phyloP scores from a whole-genome alignment of 495 filamentous ascomycete genomes.

The Podospora tetraspora region DNA sequence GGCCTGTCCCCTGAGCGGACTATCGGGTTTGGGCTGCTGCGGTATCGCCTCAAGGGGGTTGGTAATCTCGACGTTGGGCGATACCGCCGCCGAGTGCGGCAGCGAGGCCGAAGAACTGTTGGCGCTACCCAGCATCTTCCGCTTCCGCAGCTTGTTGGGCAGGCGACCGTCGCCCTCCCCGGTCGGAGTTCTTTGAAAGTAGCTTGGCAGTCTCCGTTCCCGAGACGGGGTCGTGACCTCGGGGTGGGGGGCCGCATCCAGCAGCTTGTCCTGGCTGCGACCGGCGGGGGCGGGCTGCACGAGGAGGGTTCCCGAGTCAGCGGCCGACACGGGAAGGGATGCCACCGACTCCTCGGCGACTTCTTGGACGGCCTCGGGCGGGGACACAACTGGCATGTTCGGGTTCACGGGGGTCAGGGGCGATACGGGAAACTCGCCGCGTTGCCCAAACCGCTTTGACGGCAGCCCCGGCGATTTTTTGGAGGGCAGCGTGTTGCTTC shows the following conservation, averaged over 20 bases:
- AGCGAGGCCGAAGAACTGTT: constrained; percentile 81
- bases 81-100: constrained; percentile 37
- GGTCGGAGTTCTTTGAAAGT: constrained; percentile 65
- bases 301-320: constrained; percentile 12
- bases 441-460: constrained; percentile 44
- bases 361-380: constrained; percentile 27
- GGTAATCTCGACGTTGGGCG: constrained; percentile 32
- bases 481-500: constrained; percentile 94
- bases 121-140: constrained; percentile 68
- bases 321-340: constrained; percentile 10
- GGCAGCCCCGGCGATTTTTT: constrained; percentile 75
- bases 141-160: constrained; percentile 84
- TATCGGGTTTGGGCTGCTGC: constrained; percentile 21
- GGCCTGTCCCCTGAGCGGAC: constrained; percentile 19
- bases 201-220: constrained; percentile 60
- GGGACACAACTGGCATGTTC: constrained; percentile 12
- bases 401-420: constrained; percentile 28
- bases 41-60: constrained; percentile 37
- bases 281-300: constrained; percentile 23
- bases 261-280: constrained; percentile 48
- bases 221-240: constrained; percentile 54
- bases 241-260: constrained; percentile 37
- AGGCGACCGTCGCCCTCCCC: constrained; percentile 59
- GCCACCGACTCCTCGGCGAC: constrained; percentile 14
- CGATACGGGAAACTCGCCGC: constrained; percentile 28